phyloP scores from a whole-genome alignment of 73 alveolate genomes.

The Stentor coeruleus region DNA sequence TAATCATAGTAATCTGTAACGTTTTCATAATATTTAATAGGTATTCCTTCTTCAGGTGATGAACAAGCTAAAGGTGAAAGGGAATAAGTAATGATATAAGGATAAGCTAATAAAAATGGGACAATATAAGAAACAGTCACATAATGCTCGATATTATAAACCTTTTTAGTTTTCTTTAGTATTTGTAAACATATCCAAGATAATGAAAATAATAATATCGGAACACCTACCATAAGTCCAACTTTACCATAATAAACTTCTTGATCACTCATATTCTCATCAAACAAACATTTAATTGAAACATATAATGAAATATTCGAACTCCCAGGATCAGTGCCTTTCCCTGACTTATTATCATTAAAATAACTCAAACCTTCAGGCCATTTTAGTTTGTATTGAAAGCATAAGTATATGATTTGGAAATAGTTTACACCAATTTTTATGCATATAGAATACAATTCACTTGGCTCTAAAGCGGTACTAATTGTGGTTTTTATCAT shows the following conservation, averaged over 20 bases:
- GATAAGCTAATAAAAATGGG: not conserved
- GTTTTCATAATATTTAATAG: not conserved
- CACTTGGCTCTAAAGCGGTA: not conserved
- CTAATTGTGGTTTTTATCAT: not conserved
- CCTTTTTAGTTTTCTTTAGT: not conserved
- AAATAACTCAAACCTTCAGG: not conserved
- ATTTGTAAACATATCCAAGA: not conserved
- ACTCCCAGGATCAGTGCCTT: not conserved
- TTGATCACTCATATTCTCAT: not conserved
- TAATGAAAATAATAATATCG: not conserved
- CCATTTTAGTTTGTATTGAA: not conserved
- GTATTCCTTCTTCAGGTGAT: not conserved
- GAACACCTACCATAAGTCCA: not conserved
- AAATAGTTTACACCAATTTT: not conserved
- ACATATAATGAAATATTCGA: not conserved
- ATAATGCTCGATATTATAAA: not conserved
- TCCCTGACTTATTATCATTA: not conserved
- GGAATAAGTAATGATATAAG: not conserved
- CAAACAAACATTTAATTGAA: not conserved
- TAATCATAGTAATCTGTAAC: not conserved
- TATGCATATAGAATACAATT: not conserved
- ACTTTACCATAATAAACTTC: not conserved
- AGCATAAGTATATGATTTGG: not conserved
- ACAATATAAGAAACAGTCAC: not conserved
- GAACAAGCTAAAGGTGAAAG: not conserved